Conservation (phyloP, 1,139 yeast genomes). For the Candida sp. region DNA sequence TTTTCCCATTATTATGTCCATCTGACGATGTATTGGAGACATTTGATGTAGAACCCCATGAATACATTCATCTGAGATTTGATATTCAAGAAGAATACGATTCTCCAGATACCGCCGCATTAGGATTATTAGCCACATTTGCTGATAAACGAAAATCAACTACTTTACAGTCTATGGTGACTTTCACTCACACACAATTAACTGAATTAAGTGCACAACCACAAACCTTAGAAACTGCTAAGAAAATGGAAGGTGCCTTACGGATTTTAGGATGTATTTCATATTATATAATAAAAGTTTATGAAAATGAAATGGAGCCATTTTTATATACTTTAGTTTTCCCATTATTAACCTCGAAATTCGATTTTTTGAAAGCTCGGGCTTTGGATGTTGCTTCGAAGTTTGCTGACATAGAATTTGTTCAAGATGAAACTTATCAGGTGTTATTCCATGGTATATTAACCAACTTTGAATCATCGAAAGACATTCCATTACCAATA, state of each 20-base stretch:
- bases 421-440: slow-evolving; percentile 46
- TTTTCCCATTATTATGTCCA: slow-evolving; percentile 78
- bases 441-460: slow-evolving; percentile 62
- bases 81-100: slow-evolving; percentile 61
- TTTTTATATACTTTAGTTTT: slow-evolving; percentile 63
- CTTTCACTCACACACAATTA: slow-evolving; percentile 61
- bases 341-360: slow-evolving; percentile 66
- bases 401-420: slow-evolving; percentile 63
- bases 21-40: slow-evolving; percentile 65
- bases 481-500: slow-evolving; percentile 63
- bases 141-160: slow-evolving; percentile 63
- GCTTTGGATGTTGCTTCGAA: slow-evolving; percentile 75
- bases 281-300: slow-evolving; percentile 49
- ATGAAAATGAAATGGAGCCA: slow-evolving; percentile 56
- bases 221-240: slow-evolving; percentile 57
- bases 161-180: slow-evolving; percentile 61
- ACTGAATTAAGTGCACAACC: slow-evolving; percentile 33
- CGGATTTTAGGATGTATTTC: slow-evolving; percentile 76
- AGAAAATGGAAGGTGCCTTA: slow-evolving; percentile 75
- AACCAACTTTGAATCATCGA: slow-evolving; percentile 44
- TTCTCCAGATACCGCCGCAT: slow-evolving; percentile 69
- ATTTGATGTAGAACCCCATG: slow-evolving; percentile 88
- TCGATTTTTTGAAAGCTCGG: slow-evolving; percentile 79
- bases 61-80: slow-evolving; percentile 77
- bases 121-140: slow-evolving; percentile 59